These are phyloP conservation scores for Meyerozyma elateridarum DNA, from an alignment of 1,139 yeast genomes.

Conservation along the genomic window DNA sequence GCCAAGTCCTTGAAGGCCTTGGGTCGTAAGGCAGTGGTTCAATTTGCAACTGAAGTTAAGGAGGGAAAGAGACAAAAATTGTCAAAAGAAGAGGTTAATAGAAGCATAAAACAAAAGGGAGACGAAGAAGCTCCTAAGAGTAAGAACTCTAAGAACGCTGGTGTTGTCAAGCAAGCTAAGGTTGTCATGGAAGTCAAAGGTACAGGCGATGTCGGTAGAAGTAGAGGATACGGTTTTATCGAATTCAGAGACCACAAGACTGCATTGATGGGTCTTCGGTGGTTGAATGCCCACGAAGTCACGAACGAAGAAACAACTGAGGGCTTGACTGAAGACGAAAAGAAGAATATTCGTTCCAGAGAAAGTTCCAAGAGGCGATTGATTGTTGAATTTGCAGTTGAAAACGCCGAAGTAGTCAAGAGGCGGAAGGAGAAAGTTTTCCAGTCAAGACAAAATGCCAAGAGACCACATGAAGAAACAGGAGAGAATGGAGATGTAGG, in stretches of 20 bases:
- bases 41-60: constrained; percentile 90
- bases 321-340: constrained; percentile 70
- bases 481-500: constrained; percentile 19
- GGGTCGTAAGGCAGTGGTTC: constrained; percentile 91
- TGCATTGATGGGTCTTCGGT: constrained; percentile 94
- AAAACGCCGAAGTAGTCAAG: constrained; percentile 87
- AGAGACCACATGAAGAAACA: constrained; percentile 15
- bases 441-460: constrained; percentile 37
- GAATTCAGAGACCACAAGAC: constrained; percentile 90
- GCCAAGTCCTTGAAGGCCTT: constrained; percentile 84
- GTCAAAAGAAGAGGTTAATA: constrained; percentile 79
- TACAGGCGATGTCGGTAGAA: constrained; percentile 80
- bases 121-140: constrained; percentile 43
- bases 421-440: constrained; percentile 74
- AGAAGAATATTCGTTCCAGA: constrained; percentile 48
- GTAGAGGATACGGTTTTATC: constrained; percentile 94
- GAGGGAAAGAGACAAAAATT: constrained; percentile 74
- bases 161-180: constrained; percentile 92
- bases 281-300: constrained; percentile 94
- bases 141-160: constrained; percentile 70
- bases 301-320: constrained; percentile 62
- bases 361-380: constrained; percentile 64
- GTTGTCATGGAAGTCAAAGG: constrained; percentile 90
- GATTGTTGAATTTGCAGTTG: constrained; percentile 93
- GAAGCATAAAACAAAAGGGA: constrained; percentile 67